Conservation (phyloP, 2,329 filamentous ascomycete species). For the Pyrenophora tritici-repentis region DNA sequence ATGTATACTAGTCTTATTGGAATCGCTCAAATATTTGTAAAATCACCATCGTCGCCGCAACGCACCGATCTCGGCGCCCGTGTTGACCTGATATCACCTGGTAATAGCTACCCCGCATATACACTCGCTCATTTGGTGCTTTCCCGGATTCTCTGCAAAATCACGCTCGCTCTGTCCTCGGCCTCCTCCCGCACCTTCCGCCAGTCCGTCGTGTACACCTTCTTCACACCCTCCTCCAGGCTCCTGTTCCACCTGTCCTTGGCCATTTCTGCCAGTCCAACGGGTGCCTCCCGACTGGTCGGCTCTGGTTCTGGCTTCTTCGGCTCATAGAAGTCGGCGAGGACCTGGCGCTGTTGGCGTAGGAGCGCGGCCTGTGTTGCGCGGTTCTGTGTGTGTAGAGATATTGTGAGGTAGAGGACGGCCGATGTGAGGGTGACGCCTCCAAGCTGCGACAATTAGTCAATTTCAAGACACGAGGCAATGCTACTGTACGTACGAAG, state of each 20-base stretch:
- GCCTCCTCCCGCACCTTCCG: conserved; percentile 46
- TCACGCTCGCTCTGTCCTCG: conserved; percentile 47
- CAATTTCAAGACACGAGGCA: not conserved
- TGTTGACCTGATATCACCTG: not conserved
- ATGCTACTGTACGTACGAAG: conserved; percentile 51
- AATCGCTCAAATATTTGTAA: conserved; percentile 6
- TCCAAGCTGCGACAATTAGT: conserved; percentile 48
- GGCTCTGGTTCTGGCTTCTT: conserved; percentile 48
- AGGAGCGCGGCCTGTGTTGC: conserved; percentile 52
- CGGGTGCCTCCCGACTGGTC: conserved; percentile 45
- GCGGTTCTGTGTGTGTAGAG: conserved; percentile 55
- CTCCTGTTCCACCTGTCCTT: conserved; percentile 58
- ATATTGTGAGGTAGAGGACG: conserved; percentile 46
- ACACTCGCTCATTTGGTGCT: conserved; percentile 28
- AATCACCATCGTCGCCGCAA: conserved; percentile 19
- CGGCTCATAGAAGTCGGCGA: conserved; percentile 53
- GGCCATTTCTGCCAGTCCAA: conserved; percentile 52
- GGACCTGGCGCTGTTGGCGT: conserved; percentile 52
- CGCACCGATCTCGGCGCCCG: conserved; percentile 1
- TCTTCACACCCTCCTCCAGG: conserved; percentile 51
- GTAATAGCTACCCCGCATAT: not conserved
- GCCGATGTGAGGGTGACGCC: conserved; percentile 57
- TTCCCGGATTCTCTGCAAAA: conserved; percentile 44
- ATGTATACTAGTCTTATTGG: conserved; percentile 10
- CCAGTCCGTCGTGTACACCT: conserved; percentile 54